Conservation (phyloP, 768 basidiomycete genomes). For the Xerocomellus intermedius region DNA sequence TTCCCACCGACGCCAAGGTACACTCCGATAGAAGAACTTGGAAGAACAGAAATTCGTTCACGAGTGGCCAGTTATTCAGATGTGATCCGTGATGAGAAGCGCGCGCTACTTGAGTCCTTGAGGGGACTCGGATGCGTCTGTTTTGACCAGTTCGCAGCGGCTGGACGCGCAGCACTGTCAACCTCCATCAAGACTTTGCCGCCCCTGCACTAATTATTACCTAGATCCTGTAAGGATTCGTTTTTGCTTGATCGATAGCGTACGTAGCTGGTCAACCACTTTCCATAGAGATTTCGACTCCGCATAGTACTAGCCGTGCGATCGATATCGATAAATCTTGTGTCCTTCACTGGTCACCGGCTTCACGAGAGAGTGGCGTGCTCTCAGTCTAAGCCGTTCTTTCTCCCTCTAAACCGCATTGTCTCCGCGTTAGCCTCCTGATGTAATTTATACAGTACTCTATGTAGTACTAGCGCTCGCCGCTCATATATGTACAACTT, state of each 20-base stretch:
- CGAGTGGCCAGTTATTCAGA: background rate
- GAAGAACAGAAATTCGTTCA: background rate
- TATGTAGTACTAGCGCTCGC: too few species aligned
- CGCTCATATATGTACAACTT: too few species aligned
- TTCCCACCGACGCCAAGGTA: background rate
- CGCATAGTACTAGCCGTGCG: background rate
- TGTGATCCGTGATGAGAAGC: constrained; percentile 5
- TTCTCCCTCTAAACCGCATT: constrained; percentile 27
- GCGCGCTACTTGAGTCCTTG: background rate
- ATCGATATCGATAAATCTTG: background rate
- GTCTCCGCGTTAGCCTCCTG: constrained; percentile 13
- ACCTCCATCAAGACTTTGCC: background rate
- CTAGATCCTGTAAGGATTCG: background rate
- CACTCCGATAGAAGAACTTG: background rate
- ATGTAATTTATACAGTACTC: background rate
- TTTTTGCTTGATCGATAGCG: background rate
- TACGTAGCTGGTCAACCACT: too few species aligned
- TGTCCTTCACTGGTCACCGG: background rate
- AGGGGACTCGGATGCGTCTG: background rate
- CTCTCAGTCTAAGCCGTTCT: constrained; percentile 22
- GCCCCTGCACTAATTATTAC: background rate
- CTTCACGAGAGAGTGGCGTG: background rate
- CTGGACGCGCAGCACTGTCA: background rate
- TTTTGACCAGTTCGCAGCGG: constrained; percentile 7
- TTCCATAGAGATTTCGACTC: background rate